Conservation (phyloP, 2,329 filamentous ascomycete genomes). For the Diaporthe caulivora region DNA sequence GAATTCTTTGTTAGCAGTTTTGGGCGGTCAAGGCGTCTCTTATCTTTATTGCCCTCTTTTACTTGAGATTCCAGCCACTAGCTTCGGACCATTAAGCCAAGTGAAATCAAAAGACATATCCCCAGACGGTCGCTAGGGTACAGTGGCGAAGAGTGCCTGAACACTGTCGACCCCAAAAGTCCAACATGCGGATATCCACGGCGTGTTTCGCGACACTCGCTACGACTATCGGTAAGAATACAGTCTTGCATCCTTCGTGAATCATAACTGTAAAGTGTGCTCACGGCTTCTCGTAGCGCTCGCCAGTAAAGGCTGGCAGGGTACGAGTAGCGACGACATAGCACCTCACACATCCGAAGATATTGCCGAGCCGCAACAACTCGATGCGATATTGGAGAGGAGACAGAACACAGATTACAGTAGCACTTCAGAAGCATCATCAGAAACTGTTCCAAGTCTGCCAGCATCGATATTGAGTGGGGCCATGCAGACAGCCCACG, state of each 20-base stretch:
- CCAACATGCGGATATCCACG: background rate
- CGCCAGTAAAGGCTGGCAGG: background rate
- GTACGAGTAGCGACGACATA: background rate
- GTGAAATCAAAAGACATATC: background rate
- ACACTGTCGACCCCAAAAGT: background rate
- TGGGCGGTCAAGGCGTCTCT: background rate
- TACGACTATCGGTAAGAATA: background rate
- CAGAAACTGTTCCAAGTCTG: background rate
- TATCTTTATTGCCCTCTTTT: background rate
- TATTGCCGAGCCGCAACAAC: background rate
- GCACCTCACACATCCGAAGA: background rate
- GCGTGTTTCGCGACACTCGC: background rate
- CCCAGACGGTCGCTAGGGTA: background rate
- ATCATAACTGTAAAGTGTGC: background rate
- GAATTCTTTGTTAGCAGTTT: background rate
- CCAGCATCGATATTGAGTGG: slow-evolving; percentile 4
- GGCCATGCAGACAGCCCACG: slow-evolving; percentile 17
- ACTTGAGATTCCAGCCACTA: background rate
- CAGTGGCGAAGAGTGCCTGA: background rate
- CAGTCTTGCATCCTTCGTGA: background rate
- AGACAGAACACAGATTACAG: background rate
- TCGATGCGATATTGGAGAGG: background rate
- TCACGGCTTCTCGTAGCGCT: background rate
- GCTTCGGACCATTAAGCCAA: background rate
- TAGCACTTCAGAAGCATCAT: background rate